A percentile compares a stretch with the other conserved stretches of the same genome.
Conservation (phyloP, 305 asterid genomes). For the Solanum hybrid region DNA sequence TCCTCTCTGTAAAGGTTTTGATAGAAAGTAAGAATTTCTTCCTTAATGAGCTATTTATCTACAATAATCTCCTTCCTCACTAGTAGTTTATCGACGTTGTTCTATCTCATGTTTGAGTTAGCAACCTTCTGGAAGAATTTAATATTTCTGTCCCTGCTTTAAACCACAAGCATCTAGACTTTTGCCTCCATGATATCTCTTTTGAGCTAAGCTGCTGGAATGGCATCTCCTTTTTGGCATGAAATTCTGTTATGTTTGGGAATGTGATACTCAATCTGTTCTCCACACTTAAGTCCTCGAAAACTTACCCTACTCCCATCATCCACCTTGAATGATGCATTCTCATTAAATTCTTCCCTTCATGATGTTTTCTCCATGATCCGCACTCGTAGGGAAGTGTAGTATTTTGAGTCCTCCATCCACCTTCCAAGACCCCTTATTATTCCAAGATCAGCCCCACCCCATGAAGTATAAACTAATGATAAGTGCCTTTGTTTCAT, state of each 20-base stretch:
- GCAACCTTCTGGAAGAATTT: not conserved
- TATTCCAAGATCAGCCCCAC: not conserved
- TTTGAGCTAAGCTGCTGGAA: not conserved
- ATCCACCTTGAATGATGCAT: not conserved
- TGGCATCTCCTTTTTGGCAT: not conserved
- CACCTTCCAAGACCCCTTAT: not conserved
- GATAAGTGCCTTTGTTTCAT: not conserved
- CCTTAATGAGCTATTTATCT: not conserved
- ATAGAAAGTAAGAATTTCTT: not conserved
- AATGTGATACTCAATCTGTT: not conserved
- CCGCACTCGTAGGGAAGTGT: not conserved
- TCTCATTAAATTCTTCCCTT: not conserved
- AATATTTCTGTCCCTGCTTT: not conserved
- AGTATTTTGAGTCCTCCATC: not conserved
- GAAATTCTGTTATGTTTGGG: not conserved
- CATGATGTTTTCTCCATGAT: not conserved
- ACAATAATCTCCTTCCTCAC: not conserved
- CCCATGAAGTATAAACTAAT: not conserved
- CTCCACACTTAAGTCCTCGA: not conserved
- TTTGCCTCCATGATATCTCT: not conserved
- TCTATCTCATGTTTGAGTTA: not conserved
- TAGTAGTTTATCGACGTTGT: not conserved
- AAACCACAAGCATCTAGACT: not conserved
- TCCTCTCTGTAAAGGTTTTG: not conserved
- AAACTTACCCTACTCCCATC: not conserved